Percentiles rank a stretch among this genome's conserved stretches.
These are phyloP conservation scores for Candida smagusa DNA, from an alignment of 1,139 yeast genomes.

Conservation along the genomic window DNA sequence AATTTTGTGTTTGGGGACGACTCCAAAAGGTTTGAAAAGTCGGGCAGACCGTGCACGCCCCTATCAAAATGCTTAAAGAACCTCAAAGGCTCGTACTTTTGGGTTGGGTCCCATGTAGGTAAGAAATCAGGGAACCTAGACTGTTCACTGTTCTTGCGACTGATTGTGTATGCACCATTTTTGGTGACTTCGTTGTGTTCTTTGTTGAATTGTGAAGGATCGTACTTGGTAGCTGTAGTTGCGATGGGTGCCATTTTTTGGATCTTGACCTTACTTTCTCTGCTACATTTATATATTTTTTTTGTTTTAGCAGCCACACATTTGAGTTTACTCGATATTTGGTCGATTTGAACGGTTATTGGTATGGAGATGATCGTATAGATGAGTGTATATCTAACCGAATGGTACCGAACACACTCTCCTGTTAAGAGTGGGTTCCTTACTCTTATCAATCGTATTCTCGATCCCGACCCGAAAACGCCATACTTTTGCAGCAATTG, in stretches of 20 bases:
- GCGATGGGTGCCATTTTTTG: constrained; percentile 7
- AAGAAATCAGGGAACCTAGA: constrained; percentile 23
- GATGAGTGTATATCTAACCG: too few relatives aligned
- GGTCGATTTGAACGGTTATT: too few relatives aligned
- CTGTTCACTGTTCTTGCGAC: constrained; percentile 17
- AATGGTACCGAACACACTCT: too few relatives aligned
- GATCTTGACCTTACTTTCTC: neutral
- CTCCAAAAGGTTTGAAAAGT: constrained; percentile 17
- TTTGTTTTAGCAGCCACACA: constrained; percentile 7
- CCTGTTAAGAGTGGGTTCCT: too few relatives aligned
- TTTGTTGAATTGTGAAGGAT: constrained; percentile 28
- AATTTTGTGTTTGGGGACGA: constrained; percentile 6
- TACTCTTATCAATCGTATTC: too few relatives aligned
- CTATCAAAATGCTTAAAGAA: constrained; percentile 22
- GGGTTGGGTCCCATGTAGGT: constrained; percentile 30
- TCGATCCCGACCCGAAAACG: too few relatives aligned
- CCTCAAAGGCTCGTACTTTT: constrained; percentile 22
- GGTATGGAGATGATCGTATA: too few relatives aligned
- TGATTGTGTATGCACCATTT: constrained; percentile 25
- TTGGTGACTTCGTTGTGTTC: constrained; percentile 23
- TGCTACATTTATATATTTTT: neutral
- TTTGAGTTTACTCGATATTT: neutral
- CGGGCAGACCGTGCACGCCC: constrained; percentile 19
- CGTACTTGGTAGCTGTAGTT: constrained; percentile 19
- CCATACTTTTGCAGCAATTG: too few relatives aligned